Base-by-base conservation (phyloP, 352 stramenopile genomes). In the Globisporangium spiculum region DNA sequence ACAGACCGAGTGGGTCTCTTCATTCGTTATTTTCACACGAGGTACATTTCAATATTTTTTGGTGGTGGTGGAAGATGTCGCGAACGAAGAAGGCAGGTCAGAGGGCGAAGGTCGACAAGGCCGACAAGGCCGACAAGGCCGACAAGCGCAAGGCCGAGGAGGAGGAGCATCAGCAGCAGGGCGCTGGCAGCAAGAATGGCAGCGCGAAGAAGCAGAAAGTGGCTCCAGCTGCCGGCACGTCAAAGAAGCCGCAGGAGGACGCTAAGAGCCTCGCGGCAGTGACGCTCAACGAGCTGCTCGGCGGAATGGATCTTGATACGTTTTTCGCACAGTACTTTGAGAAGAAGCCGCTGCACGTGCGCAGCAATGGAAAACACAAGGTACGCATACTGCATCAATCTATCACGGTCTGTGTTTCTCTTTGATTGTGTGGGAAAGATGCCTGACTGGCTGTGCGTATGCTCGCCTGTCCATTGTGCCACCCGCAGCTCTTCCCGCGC, bases 291-390 rank as follows among this genome's bases (percentile, higher is more conserved):
- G 80, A 79, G 34, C 62, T 94, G 32, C 74, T 96, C 50, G 83
- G 87, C 16, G 84, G 79, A 30, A 91, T 94, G 76, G 46, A 77
- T 24, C 20, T 94, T 34, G 66, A 81, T 52, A 67, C 66, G 46
- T 96, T 96, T 68, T 65, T 90, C 56, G 67, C 67, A 41, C 73
- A 93, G 38, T 80, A 94, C 70, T 96, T 94, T 72, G 89, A 96
- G 73, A 93, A 93, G 72, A 93, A 94, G 67, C 89, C 87, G 44
- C 72, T 96, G 32, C 65, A 90, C 4, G 82, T 95, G 53, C 79
- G 79, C 50, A 80, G 72, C 34, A 77, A 76, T 16, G 79, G 74
- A 4, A 84, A 84, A 54, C 64, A 82, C 44, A 70, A 76, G 68
- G 78, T 84, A 56, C 6, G 26, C 0, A 50, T 12, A n/a, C 9